Conservation (phyloP, 768 basidiomycete genomes). For the Russula dissimulans region DNA sequence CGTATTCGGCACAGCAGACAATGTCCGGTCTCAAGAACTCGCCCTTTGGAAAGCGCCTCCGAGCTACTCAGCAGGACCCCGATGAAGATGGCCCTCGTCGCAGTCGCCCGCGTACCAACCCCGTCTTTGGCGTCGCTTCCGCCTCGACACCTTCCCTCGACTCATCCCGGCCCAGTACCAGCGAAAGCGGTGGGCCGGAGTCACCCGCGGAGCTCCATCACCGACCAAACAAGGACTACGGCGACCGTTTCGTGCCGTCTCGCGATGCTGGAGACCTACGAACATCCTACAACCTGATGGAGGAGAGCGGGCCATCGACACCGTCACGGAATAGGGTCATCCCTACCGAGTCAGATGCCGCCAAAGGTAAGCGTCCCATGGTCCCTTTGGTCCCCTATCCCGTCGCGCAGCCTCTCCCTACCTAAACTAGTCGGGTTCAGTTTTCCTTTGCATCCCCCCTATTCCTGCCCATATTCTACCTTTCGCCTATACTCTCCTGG, state of each 20-base stretch:
- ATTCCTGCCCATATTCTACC: background rate
- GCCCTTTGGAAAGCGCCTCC: constrained; percentile 75
- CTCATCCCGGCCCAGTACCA: constrained; percentile 41
- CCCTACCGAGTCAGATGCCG: constrained; percentile 37
- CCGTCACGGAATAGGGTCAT: constrained; percentile 34
- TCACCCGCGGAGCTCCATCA: constrained; percentile 26
- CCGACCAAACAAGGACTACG: constrained; percentile 28
- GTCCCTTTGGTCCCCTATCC: background rate
- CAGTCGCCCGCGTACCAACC: constrained; percentile 42
- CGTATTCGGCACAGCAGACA: constrained; percentile 3
- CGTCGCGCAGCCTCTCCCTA: background rate
- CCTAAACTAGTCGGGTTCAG: background rate
- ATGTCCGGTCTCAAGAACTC: constrained; percentile 81
- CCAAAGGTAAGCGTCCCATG: constrained; percentile 29
- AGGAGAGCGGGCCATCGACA: constrained; percentile 33
- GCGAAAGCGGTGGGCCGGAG: constrained; percentile 43
- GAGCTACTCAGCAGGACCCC: constrained; percentile 54
- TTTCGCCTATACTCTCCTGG: background rate
- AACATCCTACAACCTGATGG: constrained; percentile 52
- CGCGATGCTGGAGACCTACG: constrained; percentile 52
- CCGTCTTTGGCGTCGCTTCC: constrained; percentile 43
- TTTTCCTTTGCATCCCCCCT: background rate
- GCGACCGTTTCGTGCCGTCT: constrained; percentile 56
- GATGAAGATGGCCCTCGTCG: constrained; percentile 48
- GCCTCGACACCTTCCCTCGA: constrained; percentile 49